Evolutionary conservation across 768 basidiomycete genomes (phyloP).

Genomic region (Pleurotus cornucopiae): DNA sequence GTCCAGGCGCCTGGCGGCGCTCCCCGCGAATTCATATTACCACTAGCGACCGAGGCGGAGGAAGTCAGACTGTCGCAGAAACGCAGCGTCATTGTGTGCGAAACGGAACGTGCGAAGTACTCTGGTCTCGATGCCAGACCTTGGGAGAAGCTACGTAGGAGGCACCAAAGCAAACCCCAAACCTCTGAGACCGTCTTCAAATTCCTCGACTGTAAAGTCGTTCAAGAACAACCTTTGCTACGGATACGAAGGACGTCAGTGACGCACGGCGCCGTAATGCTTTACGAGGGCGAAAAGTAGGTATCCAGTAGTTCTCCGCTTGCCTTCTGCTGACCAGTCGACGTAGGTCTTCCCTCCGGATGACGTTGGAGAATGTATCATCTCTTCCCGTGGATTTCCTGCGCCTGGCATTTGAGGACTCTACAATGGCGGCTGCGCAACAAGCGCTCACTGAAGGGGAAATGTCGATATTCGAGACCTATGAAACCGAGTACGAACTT

Average conservation of each 20-base stretch:
- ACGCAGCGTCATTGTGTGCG: slow-evolving; percentile 59
- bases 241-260: slow-evolving; percentile 85
- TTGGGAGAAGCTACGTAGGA: slow-evolving; percentile 49
- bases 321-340: slow-evolving; percentile 9
- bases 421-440: slow-evolving; percentile 74
- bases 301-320: slow-evolving; percentile 18
- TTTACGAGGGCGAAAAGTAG: slow-evolving; percentile 92
- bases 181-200: slow-evolving; percentile 26
- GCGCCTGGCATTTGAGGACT: slow-evolving; percentile 86
- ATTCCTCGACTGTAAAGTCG: slow-evolving; percentile 79
- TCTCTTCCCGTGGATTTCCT: slow-evolving; percentile 79
- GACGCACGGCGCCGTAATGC: slow-evolving; percentile 90
- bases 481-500: slow-evolving; percentile 86
- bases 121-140: slow-evolving; percentile 68
- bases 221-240: slow-evolving; percentile 84
- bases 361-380: slow-evolving; percentile 91
- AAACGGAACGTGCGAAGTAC: slow-evolving; percentile 69
- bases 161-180: slow-evolving; percentile 23
- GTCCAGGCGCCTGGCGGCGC: slow-evolving; percentile 74
- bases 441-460: slow-evolving; percentile 76
- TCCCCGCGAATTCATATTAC: slow-evolving; percentile 69
- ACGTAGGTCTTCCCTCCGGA: slow-evolving; percentile 71
- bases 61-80: slow-evolving; percentile 54
- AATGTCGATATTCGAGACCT: slow-evolving; percentile 77
- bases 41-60: slow-evolving; percentile 68